These are phyloP conservation scores for Vanderwaltozyma polyspora DNA, from an alignment of 805 yeast genomes.

Conservation along the genomic window DNA sequence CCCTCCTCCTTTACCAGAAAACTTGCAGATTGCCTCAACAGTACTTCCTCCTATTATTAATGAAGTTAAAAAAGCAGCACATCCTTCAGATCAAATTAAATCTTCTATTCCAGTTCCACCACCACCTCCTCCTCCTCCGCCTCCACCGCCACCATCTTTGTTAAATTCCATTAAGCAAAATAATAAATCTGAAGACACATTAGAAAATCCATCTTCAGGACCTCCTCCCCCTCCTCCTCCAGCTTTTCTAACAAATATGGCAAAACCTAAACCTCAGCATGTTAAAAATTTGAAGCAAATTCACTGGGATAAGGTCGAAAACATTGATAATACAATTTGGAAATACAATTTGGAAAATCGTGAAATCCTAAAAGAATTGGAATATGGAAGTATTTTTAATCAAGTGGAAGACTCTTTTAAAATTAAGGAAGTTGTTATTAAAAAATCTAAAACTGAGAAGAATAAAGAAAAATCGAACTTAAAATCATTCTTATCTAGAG, in stretches of 20 bases:
- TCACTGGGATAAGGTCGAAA: constrained; percentile 71
- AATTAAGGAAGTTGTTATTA: constrained; percentile 32
- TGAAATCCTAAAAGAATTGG: constrained; percentile 38
- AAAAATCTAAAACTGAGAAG: constrained; percentile 26
- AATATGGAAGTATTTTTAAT: constrained; percentile 49
- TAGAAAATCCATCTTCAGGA: neutral
- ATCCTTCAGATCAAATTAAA: no score
- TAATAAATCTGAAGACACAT: no score
- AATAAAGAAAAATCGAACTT: constrained; percentile 30
- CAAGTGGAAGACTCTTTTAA: constrained; percentile 51
- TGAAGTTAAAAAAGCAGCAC: no score
- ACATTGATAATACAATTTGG: constrained; percentile 56
- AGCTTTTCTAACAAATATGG: constrained; percentile 13
- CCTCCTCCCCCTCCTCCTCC: constrained; percentile 27
- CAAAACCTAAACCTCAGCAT: constrained; percentile 22
- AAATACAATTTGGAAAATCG: constrained; percentile 28
- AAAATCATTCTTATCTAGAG: constrained; percentile 52
- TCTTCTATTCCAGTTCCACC: constrained; percentile 15
- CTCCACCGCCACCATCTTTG: constrained; percentile 5
- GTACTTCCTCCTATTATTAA: no score
- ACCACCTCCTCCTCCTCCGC: constrained; percentile 16
- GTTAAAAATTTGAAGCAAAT: constrained; percentile 58
- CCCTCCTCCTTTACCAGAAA: constrained; percentile 19
- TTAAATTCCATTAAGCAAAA: neutral
- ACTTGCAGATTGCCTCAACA: no score